Evolutionary conservation across 2,329 filamentous ascomycete species (phyloP).

Genomic region (Aciculosporium take): DNA sequence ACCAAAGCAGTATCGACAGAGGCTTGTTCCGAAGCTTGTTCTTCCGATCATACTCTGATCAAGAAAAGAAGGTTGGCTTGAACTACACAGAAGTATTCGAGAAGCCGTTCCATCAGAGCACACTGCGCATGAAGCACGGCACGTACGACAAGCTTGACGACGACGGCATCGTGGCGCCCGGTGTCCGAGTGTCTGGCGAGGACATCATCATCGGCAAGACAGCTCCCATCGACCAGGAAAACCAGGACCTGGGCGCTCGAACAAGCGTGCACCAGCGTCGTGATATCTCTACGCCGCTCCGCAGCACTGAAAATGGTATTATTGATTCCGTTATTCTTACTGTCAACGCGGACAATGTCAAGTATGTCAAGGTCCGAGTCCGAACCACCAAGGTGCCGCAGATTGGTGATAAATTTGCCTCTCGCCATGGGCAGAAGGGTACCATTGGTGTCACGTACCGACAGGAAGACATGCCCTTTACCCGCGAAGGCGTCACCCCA

Average conservation of each 20-base stretch:
- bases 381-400: slow-evolving; percentile 96
- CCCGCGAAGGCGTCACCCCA: slow-evolving; percentile 75
- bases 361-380: slow-evolving; percentile 95
- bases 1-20: slow-evolving; percentile 96
- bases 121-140: slow-evolving; percentile 81
- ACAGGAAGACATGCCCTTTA: slow-evolving; percentile 98
- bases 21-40: slow-evolving; percentile 95
- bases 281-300: slow-evolving; percentile 86
- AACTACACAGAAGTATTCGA: slow-evolving; percentile 89
- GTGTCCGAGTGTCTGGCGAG: slow-evolving; percentile 87
- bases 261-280: slow-evolving; percentile 84
- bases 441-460: slow-evolving; percentile 98
- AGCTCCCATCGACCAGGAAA: slow-evolving; percentile 81
- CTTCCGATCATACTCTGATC: slow-evolving; percentile 94
- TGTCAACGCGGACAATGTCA: slow-evolving; percentile 84
- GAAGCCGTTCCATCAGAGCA: slow-evolving; percentile 80
- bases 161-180: slow-evolving; percentile 86
- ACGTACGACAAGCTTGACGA: slow-evolving; percentile 97
- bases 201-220: slow-evolving; percentile 99
- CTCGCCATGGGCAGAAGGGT: slow-evolving; percentile 97
- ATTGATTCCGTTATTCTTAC: slow-evolving; percentile 88
- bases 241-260: slow-evolving; percentile 83
- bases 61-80: slow-evolving; percentile 91
- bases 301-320: slow-evolving; percentile 94
- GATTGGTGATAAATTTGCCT: slow-evolving; percentile 98